Base-by-base conservation (phyloP, 192 early-diverging fungal species). In the Rhizoclosmatium globosum region DNA sequence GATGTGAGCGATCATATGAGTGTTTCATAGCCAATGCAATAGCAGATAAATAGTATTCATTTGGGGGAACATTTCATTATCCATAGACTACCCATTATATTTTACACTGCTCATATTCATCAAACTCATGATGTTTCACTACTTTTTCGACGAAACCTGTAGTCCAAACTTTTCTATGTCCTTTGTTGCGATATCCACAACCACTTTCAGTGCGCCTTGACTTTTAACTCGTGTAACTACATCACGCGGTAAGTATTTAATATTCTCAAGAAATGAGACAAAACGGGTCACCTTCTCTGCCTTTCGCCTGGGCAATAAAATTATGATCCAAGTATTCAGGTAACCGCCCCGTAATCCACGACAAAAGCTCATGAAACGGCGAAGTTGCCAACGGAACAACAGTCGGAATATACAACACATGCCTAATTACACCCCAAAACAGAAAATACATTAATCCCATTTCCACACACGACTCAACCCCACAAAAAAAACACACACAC, bases 301-400 rank as follows among this genome's bases (percentile, higher is more conserved):
- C 88, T 62, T 85, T 80, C 47, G 68, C 66, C 69, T 85, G 80
- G 1, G 75, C 83, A 41, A 87, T 78, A 79, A 91, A 89, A 43
- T 78, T 83, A 3, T 88, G 77, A 81, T 91, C 90, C 19, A 92
- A 7, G 57, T 91, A 91, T 75, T 91, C 90, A 9, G 90, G 90
- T 6, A 85, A 68, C 47, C 85, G 64, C 15, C 90, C 90, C 4
- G 74, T 68, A 4, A 84, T 47, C 82, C 84, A 89, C 1, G 86
- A 85, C 43, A 90, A 79, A 23, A 89, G 76, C 19, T 81, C 71
- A 76, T 91, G 88, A 48, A 91, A 80, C 3, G 87, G 87, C 3
- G 85, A 78, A 2, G 87, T 88, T 4, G 90, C 88, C 21, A 89
- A 44, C 1, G 90, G 90, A 6, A 81, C 81, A 67, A 89, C 89